Percentiles rank a stretch among this genome's conserved stretches.
Conservation (phyloP, 225 moss, liverwort and hornwort genomes). For the Polytrichum commune region DNA sequence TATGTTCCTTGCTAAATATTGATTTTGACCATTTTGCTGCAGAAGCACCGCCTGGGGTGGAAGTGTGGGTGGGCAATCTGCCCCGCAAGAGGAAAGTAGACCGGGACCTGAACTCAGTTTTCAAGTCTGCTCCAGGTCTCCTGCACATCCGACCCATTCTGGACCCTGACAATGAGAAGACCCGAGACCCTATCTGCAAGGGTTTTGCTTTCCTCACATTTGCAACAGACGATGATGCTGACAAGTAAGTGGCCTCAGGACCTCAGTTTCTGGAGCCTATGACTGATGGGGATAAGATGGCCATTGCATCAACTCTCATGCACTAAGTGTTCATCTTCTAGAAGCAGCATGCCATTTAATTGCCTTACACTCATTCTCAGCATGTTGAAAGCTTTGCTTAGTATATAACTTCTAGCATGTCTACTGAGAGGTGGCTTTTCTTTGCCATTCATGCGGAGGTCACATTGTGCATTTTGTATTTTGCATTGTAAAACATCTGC, state of each 20-base stretch:
- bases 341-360: too few relatives aligned
- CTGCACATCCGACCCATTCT: conserved; percentile 85
- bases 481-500: too few relatives aligned
- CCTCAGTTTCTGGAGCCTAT: too few relatives aligned
- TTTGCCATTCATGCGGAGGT: too few relatives aligned
- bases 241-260: conserved; percentile 46
- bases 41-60: conserved; percentile 78
- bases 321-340: too few relatives aligned
- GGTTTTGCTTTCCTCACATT: conserved; percentile 93
- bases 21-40: conserved; percentile 6
- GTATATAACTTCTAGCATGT: too few relatives aligned
- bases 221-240: conserved; percentile 59
- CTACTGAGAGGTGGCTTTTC: too few relatives aligned
- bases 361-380: too few relatives aligned
- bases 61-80: conserved; percentile 83
- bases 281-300: too few relatives aligned
- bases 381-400: too few relatives aligned
- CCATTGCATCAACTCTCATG: too few relatives aligned
- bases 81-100: conserved; percentile 89
- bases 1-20: not conserved
- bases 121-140: conserved; percentile 58
- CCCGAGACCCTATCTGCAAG: conserved; percentile 93
- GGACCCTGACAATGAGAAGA: conserved; percentile 70
- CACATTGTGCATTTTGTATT: too few relatives aligned
- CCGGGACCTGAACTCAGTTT: conserved; percentile 65